These are phyloP conservation scores for Aegilops sharonensis DNA, from an alignment of 176 grass and related monocot species.

Conservation along the genomic window DNA sequence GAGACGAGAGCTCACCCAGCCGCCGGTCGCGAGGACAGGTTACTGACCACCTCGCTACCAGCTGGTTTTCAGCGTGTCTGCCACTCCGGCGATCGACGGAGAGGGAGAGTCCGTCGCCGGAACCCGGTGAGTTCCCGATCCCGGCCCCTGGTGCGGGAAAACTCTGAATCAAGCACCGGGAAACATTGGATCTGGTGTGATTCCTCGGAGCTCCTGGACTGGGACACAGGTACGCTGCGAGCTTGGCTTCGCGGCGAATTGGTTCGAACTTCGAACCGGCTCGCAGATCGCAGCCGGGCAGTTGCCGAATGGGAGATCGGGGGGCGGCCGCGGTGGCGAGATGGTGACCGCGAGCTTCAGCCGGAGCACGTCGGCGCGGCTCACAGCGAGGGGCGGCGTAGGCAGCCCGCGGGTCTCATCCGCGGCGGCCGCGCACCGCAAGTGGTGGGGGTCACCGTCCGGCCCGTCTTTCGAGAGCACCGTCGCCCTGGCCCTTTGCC, in stretches of 20 bases:
- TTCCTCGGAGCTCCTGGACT: not conserved
- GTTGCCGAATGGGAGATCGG: slow-evolving; percentile 45
- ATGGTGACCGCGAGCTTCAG: slow-evolving; percentile 70
- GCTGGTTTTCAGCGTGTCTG: not conserved
- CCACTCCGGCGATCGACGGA: not conserved
- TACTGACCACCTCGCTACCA: not conserved
- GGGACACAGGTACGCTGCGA: not conserved
- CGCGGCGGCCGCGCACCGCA: slow-evolving; percentile 41
- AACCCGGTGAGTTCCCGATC: slow-evolving; percentile 24
- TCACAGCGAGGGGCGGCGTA: slow-evolving; percentile 47
- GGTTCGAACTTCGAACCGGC: not conserved
- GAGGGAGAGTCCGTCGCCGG: not conserved
- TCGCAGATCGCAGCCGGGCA: not conserved
- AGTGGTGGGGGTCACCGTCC: slow-evolving; percentile 54
- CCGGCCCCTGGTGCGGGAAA: not conserved
- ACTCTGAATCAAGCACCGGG: not conserved
- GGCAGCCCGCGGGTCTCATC: slow-evolving; percentile 56
- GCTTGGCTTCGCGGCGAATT: not conserved
- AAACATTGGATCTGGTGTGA: not conserved
- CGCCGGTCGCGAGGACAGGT: not conserved
- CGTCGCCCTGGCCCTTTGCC: slow-evolving; percentile 52
- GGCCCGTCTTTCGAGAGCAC: slow-evolving; percentile 46
- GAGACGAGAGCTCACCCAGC: not conserved
- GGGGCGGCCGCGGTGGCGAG: not conserved
- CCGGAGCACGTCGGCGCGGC: slow-evolving; percentile 58